Conservation (phyloP, 1,284 basidiomycete species). For the Flammula alnicola region DNA sequence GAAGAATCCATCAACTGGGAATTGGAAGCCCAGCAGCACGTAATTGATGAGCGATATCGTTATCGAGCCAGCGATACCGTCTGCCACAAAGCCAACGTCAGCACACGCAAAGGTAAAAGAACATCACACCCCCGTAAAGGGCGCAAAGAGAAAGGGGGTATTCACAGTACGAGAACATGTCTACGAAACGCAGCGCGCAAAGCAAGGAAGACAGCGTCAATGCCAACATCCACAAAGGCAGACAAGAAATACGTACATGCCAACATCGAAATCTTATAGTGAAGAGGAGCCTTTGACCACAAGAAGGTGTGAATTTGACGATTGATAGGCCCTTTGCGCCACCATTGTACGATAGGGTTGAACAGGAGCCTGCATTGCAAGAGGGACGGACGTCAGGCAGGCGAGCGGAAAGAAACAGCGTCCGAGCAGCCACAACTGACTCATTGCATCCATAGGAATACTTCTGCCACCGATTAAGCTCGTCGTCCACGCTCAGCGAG, state of each 20-base stretch:
- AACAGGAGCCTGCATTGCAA: conserved; percentile 50
- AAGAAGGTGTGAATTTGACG: conserved; percentile 74
- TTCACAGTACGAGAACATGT: conserved; percentile 85
- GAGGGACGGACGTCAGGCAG: background rate
- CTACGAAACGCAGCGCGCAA: conserved; percentile 33
- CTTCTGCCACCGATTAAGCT: conserved; percentile 86
- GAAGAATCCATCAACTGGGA: conserved; percentile 73
- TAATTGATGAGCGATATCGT: conserved; percentile 76
- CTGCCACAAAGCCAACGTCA: conserved; percentile 33
- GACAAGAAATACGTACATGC: conserved; percentile 55
- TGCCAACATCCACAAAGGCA: too few species aligned
- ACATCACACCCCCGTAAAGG: background rate
- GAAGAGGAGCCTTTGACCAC: conserved; percentile 75
- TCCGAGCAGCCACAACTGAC: too few species aligned
- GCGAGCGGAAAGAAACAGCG: too few species aligned
- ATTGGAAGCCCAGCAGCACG: conserved; percentile 71
- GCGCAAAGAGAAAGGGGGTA: conserved; percentile 1
- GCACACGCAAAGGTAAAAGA: conserved; percentile 2
- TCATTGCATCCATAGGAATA: conserved; percentile 52
- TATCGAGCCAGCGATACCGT: conserved; percentile 75
- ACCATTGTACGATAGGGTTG: conserved; percentile 77
- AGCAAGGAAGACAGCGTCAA: background rate
- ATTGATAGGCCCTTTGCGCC: conserved; percentile 72
- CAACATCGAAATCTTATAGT: conserved; percentile 83
- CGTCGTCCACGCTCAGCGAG: conserved; percentile 81